Evolutionary conservation across 2,329 filamentous ascomycete species (phyloP).

Genomic region (Diaporthe eres): DNA sequence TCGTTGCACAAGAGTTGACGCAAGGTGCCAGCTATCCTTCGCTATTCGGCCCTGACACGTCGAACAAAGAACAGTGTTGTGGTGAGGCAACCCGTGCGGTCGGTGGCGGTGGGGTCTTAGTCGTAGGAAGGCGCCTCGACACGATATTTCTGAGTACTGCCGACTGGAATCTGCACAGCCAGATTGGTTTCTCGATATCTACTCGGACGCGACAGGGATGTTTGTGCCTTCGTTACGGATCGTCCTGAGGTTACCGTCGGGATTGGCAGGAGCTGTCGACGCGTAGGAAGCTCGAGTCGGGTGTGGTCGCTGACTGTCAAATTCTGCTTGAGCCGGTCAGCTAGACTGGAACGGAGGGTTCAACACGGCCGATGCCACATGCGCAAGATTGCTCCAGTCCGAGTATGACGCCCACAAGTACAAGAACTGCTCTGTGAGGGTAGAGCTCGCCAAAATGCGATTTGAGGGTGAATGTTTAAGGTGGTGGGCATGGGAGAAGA

Average conservation of each 20-base stretch:
- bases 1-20: background rate
- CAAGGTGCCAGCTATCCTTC: background rate
- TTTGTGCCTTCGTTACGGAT: background rate
- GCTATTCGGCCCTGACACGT: background rate
- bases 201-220: background rate
- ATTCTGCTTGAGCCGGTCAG: constrained; percentile 34
- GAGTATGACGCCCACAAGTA: background rate
- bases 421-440: background rate
- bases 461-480: background rate
- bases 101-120: background rate
- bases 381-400: background rate
- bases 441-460: background rate
- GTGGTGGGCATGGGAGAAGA: background rate
- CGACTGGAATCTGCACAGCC: background rate
- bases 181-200: background rate
- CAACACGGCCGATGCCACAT: background rate
- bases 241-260: background rate
- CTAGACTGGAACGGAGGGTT: constrained; percentile 9
- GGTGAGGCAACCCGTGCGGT: background rate
- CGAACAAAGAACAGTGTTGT: background rate
- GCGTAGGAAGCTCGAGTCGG: background rate
- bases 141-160: background rate
- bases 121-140: background rate
- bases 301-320: constrained; percentile 25
- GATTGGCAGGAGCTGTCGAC: constrained; percentile 1